Conservation (phyloP, 1,284 basidiomycete genomes). For the Ustilago crameri region DNA sequence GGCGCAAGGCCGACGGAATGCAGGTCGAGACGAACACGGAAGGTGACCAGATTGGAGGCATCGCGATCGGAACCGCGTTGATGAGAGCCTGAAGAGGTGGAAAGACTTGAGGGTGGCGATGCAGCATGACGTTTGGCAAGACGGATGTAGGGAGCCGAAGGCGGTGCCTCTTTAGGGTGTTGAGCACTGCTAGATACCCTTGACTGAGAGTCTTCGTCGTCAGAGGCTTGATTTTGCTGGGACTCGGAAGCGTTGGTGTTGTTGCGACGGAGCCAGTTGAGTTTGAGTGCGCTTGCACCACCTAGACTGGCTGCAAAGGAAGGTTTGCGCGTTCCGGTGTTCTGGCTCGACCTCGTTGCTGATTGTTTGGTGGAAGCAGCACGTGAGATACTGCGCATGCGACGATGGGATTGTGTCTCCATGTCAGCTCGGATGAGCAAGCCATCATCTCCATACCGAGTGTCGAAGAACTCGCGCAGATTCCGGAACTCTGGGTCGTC, state of each 20-base stretch:
- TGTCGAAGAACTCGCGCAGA: conserved; percentile 62
- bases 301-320: conserved; percentile 50
- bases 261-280: conserved; percentile 44
- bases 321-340: conserved; percentile 33
- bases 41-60: conserved; percentile 20
- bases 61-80: conserved; percentile 20
- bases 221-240: conserved; percentile 29
- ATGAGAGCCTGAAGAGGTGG: conserved; percentile 16
- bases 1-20: conserved; percentile 55
- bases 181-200: conserved; percentile 32
- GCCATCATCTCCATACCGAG: conserved; percentile 41
- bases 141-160: conserved; percentile 46
- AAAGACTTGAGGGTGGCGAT: conserved; percentile 14
- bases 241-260: conserved; percentile 36
- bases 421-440: conserved; percentile 28
- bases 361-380: conserved; percentile 35
- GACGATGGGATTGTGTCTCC: conserved; percentile 27
- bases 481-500: conserved; percentile 56
- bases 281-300: conserved; percentile 29
- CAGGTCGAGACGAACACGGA: conserved; percentile 58
- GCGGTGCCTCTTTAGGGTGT: conserved; percentile 18
- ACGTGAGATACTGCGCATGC: conserved; percentile 42
- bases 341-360: conserved; percentile 20
- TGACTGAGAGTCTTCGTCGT: conserved; percentile 44
- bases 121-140: conserved; percentile 17